Conservation (phyloP, 176 grass and related monocot genomes). For the Avena eriantha region DNA sequence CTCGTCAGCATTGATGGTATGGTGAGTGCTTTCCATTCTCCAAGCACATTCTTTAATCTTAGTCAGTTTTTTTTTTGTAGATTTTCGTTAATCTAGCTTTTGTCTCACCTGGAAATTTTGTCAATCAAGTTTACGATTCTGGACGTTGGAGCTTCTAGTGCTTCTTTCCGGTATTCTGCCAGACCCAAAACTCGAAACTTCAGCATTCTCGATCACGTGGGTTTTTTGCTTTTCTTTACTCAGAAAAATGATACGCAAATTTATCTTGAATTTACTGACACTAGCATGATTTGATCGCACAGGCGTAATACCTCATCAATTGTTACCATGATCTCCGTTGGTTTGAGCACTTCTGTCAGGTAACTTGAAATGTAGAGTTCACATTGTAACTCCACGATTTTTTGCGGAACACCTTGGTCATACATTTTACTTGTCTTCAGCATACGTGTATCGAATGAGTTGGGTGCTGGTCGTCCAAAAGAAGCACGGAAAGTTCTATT, state of each 20-base stretch:
- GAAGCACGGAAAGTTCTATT: conserved; percentile 43
- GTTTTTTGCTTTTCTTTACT: not conserved
- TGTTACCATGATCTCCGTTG: conserved; percentile 64
- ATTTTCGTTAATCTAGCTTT: not conserved
- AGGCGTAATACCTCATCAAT: conserved; percentile 64
- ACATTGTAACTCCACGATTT: not conserved
- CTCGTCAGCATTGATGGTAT: conserved; percentile 67
- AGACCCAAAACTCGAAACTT: conserved; percentile 65
- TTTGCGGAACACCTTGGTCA: not conserved
- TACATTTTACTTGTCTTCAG: conserved; percentile 36
- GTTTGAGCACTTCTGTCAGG: conserved; percentile 64
- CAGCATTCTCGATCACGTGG: conserved; percentile 64
- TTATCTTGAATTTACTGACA: not conserved
- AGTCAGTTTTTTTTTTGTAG: not conserved
- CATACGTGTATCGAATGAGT: conserved; percentile 72
- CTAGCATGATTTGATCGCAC: not conserved
- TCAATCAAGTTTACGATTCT: conserved; percentile 58
- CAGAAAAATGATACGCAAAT: not conserved
- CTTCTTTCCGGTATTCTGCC: conserved; percentile 66
- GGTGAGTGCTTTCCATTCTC: conserved; percentile 38
- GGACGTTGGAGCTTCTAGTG: conserved; percentile 69
- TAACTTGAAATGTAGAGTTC: not conserved
- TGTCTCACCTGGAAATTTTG: not conserved
- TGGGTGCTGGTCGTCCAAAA: conserved; percentile 57
- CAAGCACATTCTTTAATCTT: not conserved